A percentile compares a stretch with the other conserved stretches of the same genome.
phyloP scores from a whole-genome alignment of 306 rosid species.

The Lathyrus tuberosus region DNA sequence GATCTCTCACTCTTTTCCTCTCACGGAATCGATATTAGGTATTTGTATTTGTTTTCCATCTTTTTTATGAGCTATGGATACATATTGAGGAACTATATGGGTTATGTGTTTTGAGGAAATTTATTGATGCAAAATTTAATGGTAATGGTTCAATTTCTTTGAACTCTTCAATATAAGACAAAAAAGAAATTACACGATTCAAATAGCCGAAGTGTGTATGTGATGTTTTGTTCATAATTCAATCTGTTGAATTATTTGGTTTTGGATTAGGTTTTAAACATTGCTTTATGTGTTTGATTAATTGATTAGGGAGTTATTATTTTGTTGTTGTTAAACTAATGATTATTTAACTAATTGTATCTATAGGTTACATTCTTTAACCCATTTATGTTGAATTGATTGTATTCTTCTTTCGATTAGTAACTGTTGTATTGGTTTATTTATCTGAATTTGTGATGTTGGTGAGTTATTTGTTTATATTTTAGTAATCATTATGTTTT shows the following conservation, averaged over 20 bases:
- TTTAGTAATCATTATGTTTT: not conserved
- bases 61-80: too few relatives aligned
- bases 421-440: not conserved
- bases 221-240: not conserved
- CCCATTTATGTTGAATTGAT: not conserved
- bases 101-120: too few relatives aligned
- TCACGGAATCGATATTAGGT: too few relatives aligned
- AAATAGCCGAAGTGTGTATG: not conserved
- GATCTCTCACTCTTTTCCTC: too few relatives aligned
- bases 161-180: not conserved
- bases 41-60: too few relatives aligned
- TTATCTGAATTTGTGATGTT: not conserved
- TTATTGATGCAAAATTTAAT: not conserved
- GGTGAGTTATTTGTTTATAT: not conserved
- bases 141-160: not conserved
- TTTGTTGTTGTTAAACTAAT: not conserved
- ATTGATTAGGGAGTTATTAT: not conserved
- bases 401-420: not conserved
- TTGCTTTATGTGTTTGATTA: conserved; percentile 7
- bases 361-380: not conserved
- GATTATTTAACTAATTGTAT: not conserved
- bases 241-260: not conserved
- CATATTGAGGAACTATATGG: too few relatives aligned
- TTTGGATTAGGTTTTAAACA: not conserved
- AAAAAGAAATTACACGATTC: not conserved